A percentile compares a stretch with the other conserved stretches of the same genome.
Evolutionary conservation across 129 eudicot genomes (phyloP).

Genomic region (Scalesia atractyloides): DNA sequence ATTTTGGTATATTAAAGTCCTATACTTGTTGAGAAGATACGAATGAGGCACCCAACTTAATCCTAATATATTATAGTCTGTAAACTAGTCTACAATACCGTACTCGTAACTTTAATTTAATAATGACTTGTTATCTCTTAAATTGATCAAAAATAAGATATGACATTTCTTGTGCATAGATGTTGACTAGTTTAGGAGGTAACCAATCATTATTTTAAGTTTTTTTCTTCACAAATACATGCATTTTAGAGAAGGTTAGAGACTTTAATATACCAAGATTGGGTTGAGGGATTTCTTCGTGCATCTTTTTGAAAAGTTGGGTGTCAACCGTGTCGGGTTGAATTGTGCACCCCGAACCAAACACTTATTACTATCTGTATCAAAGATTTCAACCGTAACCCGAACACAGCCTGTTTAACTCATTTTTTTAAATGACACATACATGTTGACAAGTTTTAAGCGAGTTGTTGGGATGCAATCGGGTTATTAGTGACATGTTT

Average conservation of each 20-base stretch:
- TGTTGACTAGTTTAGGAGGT: background rate
- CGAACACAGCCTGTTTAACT: no score
- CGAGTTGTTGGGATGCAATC: no score
- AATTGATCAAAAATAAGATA: background rate
- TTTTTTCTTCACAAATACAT: background rate
- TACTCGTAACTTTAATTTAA: background rate
- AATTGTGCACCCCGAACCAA: no score
- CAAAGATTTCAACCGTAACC: no score
- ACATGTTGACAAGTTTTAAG: no score
- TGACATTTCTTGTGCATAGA: background rate
- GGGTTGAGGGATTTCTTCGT: background rate
- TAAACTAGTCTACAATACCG: background rate
- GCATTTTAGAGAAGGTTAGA: no score
- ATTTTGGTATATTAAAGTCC: background rate
- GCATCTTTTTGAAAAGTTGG: background rate
- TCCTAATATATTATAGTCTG: background rate
- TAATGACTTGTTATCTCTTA: background rate
- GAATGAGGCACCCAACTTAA: background rate
- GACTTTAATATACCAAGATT: background rate
- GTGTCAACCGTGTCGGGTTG: background rate
- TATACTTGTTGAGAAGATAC: background rate
- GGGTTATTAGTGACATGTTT: no score
- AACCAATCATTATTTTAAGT: background rate
- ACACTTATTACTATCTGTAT: no score
- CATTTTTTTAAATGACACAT: no score